Conservation (phyloP, 2,329 filamentous ascomycete genomes). For the Colletotrichum tamarilloi region DNA sequence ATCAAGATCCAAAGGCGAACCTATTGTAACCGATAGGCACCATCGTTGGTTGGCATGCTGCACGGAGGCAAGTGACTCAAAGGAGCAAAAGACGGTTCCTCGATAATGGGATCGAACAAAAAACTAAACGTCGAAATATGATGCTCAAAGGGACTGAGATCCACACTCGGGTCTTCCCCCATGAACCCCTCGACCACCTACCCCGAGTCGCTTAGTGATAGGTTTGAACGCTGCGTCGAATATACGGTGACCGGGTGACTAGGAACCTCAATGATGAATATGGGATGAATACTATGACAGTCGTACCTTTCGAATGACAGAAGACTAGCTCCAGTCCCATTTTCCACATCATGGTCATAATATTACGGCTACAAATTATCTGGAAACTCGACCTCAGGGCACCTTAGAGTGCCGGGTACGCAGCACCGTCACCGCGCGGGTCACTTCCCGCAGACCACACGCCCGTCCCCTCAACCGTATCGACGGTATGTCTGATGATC, state of each 20-base stretch:
- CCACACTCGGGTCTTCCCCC: too few relatives aligned
- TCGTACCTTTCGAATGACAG: background rate
- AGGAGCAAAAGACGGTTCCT: too few relatives aligned
- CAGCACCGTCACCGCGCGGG: conserved; percentile 82
- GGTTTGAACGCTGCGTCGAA: too few relatives aligned
- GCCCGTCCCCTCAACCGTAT: conserved; percentile 72
- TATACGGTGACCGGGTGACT: background rate
- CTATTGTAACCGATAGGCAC: background rate
- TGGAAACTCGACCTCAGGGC: background rate
- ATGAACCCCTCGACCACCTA: too few relatives aligned
- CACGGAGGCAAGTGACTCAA: too few relatives aligned
- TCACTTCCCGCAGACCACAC: conserved; percentile 94
- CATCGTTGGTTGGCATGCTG: too few relatives aligned
- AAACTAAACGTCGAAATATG: too few relatives aligned
- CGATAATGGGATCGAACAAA: too few relatives aligned
- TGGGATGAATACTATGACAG: background rate
- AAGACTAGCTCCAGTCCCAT: fast-evolving
- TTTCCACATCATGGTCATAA: background rate
- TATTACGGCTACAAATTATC: background rate
- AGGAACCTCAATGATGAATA: background rate
- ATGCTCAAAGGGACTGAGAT: too few relatives aligned
- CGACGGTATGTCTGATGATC: conserved; percentile 81
- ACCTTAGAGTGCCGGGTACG: conserved; percentile 58
- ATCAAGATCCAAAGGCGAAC: background rate
- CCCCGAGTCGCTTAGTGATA: too few relatives aligned